These are phyloP conservation scores for Aspergillus tamarii DNA, from an alignment of 2,329 filamentous ascomycete species.

Conservation along the genomic window DNA sequence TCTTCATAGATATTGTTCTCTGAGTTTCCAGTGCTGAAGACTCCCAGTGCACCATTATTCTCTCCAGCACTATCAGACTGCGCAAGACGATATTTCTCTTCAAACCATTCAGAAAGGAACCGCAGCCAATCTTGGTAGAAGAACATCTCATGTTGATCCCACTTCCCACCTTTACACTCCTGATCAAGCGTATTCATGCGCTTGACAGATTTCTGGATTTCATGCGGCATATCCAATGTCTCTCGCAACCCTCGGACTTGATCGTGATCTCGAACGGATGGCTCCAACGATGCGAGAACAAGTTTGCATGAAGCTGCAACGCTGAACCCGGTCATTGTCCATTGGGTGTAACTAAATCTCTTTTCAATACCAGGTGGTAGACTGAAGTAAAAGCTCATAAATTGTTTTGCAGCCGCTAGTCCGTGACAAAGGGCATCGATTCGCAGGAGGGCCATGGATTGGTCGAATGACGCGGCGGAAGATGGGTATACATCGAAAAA, in stretches of 20 bases:
- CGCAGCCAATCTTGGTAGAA: not conserved
- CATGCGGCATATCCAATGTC: constrained; percentile 7
- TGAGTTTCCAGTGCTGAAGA: not conserved
- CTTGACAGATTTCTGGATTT: constrained; percentile 5
- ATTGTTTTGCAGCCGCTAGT: not conserved
- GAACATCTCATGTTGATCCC: not conserved
- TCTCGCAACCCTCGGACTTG: constrained; percentile 5
- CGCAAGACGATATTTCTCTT: not conserved
- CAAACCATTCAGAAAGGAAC: not conserved
- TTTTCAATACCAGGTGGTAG: not conserved
- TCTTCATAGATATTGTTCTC: not conserved
- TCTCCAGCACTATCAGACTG: not conserved
- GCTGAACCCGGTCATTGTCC: not conserved
- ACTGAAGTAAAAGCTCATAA: not conserved
- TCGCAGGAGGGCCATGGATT: not conserved
- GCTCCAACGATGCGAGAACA: not conserved
- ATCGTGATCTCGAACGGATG: not conserved
- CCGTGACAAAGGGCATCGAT: not conserved
- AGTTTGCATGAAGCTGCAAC: not conserved
- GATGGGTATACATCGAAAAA: not conserved
- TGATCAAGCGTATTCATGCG: constrained; percentile 3
- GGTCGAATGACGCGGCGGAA: not conserved
- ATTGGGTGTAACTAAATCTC: not conserved
- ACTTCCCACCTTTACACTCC: not conserved
- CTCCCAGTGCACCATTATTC: not conserved